Conservation (phyloP, 2,329 filamentous ascomycete species). For the Stagonosporopsis rhizophila region DNA sequence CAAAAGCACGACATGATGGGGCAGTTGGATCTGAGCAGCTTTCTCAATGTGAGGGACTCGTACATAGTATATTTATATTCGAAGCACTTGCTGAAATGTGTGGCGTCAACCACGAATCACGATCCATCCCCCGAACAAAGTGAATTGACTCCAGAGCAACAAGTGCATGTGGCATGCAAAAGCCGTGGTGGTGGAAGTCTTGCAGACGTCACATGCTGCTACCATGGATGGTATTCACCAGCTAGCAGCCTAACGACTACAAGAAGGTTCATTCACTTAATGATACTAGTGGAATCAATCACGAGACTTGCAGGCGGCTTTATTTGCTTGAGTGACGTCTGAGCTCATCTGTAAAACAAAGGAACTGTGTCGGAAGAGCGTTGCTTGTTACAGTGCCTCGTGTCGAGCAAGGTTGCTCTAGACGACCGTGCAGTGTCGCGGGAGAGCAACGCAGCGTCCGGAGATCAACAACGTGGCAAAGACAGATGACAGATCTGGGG, state of each 20-base stretch:
- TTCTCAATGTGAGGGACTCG: background rate
- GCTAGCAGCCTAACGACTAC: background rate
- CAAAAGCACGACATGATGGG: background rate
- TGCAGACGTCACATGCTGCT: too few relatives aligned
- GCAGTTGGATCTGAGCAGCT: background rate
- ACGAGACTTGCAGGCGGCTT: background rate
- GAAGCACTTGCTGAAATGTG: too few relatives aligned
- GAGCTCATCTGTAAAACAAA: background rate
- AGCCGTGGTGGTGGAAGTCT: too few relatives aligned
- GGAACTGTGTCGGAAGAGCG: constrained; percentile 5
- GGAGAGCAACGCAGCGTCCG: background rate
- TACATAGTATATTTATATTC: background rate
- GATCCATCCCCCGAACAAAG: too few relatives aligned
- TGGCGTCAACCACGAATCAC: too few relatives aligned
- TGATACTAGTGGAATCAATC: background rate
- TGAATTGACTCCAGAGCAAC: too few relatives aligned
- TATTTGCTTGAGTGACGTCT: background rate
- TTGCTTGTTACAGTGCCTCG: constrained; percentile 3
- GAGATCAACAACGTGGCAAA: constrained; percentile 21
- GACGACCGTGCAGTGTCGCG: constrained; percentile 11
- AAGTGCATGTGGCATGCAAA: too few relatives aligned
- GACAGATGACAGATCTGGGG: constrained; percentile 20
- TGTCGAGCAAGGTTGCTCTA: constrained; percentile 7
- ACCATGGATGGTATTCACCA: too few relatives aligned
- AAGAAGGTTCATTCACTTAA: background rate